Conservation (phyloP, 495 filamentous ascomycete species). For the Pyronema omphalodes region DNA sequence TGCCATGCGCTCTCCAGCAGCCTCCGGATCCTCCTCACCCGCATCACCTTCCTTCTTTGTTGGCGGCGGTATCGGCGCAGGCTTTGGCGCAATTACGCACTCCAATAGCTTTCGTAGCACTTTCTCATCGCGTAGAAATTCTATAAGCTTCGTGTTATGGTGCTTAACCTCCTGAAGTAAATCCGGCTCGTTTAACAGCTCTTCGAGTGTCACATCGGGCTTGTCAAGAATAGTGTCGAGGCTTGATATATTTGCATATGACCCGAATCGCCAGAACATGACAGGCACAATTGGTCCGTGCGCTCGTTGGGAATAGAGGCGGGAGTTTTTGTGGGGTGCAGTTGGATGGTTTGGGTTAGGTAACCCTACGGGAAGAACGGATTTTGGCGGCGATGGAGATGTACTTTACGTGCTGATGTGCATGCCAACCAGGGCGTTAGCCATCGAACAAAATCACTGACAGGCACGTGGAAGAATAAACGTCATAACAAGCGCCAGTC, state of each 20-base stretch:
- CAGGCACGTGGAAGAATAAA: not conserved
- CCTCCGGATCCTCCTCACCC: constrained; percentile 35
- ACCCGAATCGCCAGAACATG: constrained; percentile 99
- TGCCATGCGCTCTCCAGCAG: constrained; percentile 30
- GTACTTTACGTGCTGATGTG: not conserved
- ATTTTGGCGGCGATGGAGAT: not conserved
- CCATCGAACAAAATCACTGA: constrained; percentile 1
- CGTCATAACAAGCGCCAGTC: not conserved
- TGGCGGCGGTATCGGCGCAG: constrained; percentile 27
- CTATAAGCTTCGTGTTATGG: constrained; percentile 93
- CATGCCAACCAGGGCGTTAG: not conserved
- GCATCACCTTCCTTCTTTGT: constrained; percentile 39
- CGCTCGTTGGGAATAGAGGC: not conserved
- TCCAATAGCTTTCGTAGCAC: constrained; percentile 74
- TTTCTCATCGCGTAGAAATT: constrained; percentile 75
- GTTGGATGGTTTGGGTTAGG: constrained; percentile 9
- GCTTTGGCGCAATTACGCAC: constrained; percentile 69
- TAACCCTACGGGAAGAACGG: not conserved
- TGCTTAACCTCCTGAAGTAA: constrained; percentile 94
- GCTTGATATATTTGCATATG: constrained; percentile 90
- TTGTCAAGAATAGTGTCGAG: constrained; percentile 94
- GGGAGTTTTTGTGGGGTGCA: not conserved
- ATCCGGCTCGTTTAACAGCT: constrained; percentile 88
- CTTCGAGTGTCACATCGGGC: constrained; percentile 81
- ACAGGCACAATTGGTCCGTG: constrained; percentile 21